phyloP scores from a whole-genome alignment of 1,139 yeast genomes.

The Yamadazyma conglobata region DNA sequence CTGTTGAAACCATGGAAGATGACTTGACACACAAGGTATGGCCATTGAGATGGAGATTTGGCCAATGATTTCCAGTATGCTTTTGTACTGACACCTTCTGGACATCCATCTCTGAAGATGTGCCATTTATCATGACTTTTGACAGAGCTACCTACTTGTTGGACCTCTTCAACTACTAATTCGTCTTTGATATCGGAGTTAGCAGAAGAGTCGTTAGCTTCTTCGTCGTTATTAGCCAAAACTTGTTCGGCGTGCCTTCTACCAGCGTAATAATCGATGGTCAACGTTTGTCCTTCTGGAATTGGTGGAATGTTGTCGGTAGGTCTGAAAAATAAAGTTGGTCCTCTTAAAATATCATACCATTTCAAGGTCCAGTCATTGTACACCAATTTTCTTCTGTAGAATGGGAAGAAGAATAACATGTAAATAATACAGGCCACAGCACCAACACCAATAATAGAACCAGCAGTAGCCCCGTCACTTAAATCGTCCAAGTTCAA shows the following conservation, averaged over 20 bases:
- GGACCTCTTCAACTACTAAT: slow-evolving; percentile 8
- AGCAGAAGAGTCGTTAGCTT: slow-evolving; percentile 12
- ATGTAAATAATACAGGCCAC: slow-evolving; percentile 52
- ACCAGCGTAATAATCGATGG: slow-evolving; percentile 64
- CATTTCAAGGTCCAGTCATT: slow-evolving; percentile 67
- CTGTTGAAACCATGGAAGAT: slow-evolving; percentile 60
- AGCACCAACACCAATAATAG: slow-evolving; percentile 62
- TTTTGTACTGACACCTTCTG: slow-evolving; percentile 29
- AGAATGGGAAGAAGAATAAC: slow-evolving; percentile 58
- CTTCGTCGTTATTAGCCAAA: slow-evolving; percentile 17
- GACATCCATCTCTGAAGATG: slow-evolving; percentile 12
- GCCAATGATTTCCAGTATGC: slow-evolving; percentile 43
- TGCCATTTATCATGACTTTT: slow-evolving; percentile 9
- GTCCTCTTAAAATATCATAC: slow-evolving; percentile 58
- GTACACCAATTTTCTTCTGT: slow-evolving; percentile 56
- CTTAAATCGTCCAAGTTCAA: slow-evolving; percentile 53
- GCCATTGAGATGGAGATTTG: slow-evolving; percentile 53
- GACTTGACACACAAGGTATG: slow-evolving; percentile 44
- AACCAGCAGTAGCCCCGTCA: slow-evolving; percentile 47
- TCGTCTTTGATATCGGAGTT: slow-evolving; percentile 13
- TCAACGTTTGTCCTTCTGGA: slow-evolving; percentile 54
- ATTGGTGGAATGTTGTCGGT: slow-evolving; percentile 62
- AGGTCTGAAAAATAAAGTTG: slow-evolving; percentile 52
- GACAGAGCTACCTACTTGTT: slow-evolving; percentile 5
- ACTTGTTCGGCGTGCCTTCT: slow-evolving; percentile 35